Evolutionary conservation across 495 filamentous ascomycete species (phyloP).

Genomic region (Lineolata rhizophorae): DNA sequence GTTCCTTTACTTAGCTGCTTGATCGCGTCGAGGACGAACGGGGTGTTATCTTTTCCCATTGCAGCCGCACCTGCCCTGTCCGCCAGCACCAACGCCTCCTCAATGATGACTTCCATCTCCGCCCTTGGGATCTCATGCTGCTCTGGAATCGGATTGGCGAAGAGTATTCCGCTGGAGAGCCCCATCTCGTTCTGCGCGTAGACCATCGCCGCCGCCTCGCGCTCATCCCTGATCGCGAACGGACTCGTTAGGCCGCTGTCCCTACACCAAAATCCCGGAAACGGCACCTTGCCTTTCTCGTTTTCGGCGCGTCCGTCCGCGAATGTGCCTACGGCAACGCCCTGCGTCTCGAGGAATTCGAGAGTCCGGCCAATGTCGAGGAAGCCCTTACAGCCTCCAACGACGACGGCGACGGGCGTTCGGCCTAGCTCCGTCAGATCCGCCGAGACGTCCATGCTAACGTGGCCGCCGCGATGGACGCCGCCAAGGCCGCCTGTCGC

Average conservation of each 20-base stretch:
- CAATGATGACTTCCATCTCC: slow-evolving; percentile 55
- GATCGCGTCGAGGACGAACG: slow-evolving; percentile 66
- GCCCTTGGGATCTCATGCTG: slow-evolving; percentile 42
- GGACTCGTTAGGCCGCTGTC: slow-evolving; percentile 71
- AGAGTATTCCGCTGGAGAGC: slow-evolving; percentile 50
- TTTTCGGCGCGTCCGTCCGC: slow-evolving; percentile 45
- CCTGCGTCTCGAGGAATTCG: slow-evolving; percentile 88
- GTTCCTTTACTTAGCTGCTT: slow-evolving; percentile 52
- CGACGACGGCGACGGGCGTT: slow-evolving; percentile 72
- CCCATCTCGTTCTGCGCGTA: slow-evolving; percentile 40
- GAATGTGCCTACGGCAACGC: slow-evolving; percentile 72
- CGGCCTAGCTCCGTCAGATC: slow-evolving; percentile 90
- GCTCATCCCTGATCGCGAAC: slow-evolving; percentile 43
- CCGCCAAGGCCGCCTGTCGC: slow-evolving; percentile 73
- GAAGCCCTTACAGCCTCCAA: slow-evolving; percentile 87
- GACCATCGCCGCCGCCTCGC: slow-evolving; percentile 69
- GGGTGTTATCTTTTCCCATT: slow-evolving; percentile 77
- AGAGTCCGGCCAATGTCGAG: slow-evolving; percentile 77
- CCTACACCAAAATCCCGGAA: slow-evolving; percentile 76
- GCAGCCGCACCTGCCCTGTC: slow-evolving; percentile 37
- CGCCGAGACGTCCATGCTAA: slow-evolving; percentile 79
- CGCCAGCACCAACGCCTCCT: slow-evolving; percentile 50
- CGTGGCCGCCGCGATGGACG: slow-evolving; percentile 77
- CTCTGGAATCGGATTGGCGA: slow-evolving; percentile 73
- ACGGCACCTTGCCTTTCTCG: slow-evolving; percentile 39